Percentiles rank a stretch among this genome's conserved stretches.
phyloP scores from a whole-genome alignment of 352 stramenopile genomes.

The Phytopythium boreale region DNA sequence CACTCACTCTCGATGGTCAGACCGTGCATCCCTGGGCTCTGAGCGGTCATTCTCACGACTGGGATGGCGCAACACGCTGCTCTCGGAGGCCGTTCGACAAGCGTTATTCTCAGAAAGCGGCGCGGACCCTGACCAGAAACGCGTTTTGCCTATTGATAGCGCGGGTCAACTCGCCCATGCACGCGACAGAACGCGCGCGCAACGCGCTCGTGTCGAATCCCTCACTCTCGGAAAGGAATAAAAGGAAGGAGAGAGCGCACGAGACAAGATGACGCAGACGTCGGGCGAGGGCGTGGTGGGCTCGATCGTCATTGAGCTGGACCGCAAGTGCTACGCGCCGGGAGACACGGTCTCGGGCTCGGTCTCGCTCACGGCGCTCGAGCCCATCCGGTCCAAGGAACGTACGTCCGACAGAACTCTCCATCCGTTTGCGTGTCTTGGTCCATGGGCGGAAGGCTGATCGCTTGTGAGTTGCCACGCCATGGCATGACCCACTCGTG shows the following conservation, averaged over 20 bases:
- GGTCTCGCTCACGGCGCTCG: constrained; percentile 20
- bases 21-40: not conserved
- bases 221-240: not conserved
- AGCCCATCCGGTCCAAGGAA: constrained; percentile 24
- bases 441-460: not conserved
- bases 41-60: not conserved
- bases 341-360: constrained; percentile 21
- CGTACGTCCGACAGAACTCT: constrained; percentile 12
- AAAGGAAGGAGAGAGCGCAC: not conserved
- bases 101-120: constrained; percentile 2
- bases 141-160: constrained; percentile 6
- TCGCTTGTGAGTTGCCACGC: not conserved
- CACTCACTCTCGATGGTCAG: not conserved
- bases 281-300: constrained; percentile 26
- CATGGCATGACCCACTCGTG: too few species aligned
- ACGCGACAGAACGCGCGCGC: not conserved
- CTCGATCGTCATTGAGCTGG: constrained; percentile 23
- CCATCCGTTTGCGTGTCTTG: not conserved
- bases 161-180: not conserved
- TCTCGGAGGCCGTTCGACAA: not conserved
- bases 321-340: constrained; percentile 20
- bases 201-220: not conserved
- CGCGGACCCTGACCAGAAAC: not conserved
- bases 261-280: constrained; percentile 16
- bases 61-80: not conserved